Conservation (phyloP, 2,329 filamentous ascomycete genomes). For the Colletotrichum trifolii region DNA sequence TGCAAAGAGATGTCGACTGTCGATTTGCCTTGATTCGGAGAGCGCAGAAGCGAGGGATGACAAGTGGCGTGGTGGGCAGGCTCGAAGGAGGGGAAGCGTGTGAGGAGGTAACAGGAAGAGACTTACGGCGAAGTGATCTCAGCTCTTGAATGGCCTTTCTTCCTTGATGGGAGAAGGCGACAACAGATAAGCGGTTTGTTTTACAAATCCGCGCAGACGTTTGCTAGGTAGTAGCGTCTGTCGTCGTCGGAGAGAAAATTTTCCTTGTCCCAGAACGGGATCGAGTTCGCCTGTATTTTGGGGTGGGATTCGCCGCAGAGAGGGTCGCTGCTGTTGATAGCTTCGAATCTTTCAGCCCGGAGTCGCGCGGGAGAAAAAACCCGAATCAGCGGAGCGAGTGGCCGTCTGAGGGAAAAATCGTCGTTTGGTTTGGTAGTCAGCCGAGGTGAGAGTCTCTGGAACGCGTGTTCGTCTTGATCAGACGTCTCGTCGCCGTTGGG, state of each 20-base stretch:
- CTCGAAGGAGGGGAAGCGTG: constrained; percentile 22
- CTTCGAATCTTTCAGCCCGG: constrained; percentile 32
- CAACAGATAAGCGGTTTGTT: constrained; percentile 15
- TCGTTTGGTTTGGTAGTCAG: constrained; percentile 14
- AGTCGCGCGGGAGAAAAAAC: constrained; percentile 9
- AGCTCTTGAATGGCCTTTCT: constrained; percentile 36
- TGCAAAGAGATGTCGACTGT: not conserved
- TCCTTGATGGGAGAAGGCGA: constrained; percentile 25
- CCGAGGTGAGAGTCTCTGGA: constrained; percentile 30
- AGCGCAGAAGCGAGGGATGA: not conserved
- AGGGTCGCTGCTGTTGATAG: constrained; percentile 36
- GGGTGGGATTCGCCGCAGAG: constrained; percentile 31
- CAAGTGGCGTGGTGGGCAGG: constrained; percentile 20
- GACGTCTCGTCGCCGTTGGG: constrained; percentile 37
- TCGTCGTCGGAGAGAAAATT: constrained; percentile 33
- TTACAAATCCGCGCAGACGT: constrained; percentile 24
- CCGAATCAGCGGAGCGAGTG: constrained; percentile 12
- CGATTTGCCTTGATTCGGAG: not conserved
- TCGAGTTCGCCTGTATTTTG: constrained; percentile 34
- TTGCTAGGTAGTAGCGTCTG: constrained; percentile 19
- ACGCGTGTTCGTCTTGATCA: constrained; percentile 36
- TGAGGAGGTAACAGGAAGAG: constrained; percentile 11
- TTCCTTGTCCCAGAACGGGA: constrained; percentile 35
- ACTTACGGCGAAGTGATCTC: constrained; percentile 38
- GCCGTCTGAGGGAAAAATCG: constrained; percentile 28